phyloP scores from a whole-genome alignment of 768 basidiomycete genomes.

The Lactarius hengduanensis region DNA sequence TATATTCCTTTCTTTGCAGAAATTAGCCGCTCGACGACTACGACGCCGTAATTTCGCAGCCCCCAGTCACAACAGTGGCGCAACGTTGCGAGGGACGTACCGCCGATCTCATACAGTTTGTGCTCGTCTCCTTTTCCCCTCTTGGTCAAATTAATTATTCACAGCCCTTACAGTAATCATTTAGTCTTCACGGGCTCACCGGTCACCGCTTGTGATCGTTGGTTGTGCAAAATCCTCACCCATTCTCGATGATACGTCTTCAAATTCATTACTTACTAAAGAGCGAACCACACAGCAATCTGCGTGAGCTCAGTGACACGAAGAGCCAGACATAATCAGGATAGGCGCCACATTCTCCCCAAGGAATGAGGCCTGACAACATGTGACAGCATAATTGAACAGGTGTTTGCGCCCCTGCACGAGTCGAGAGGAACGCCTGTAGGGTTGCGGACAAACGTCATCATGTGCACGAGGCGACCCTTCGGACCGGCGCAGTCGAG shows the following conservation, averaged over 20 bases:
- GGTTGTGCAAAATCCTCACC: not conserved
- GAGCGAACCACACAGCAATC: not conserved
- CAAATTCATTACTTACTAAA: not conserved
- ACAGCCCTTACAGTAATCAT: not conserved
- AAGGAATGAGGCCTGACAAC: not conserved
- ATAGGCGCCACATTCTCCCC: slow-evolving; percentile 3
- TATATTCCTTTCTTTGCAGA: slow-evolving; percentile 6
- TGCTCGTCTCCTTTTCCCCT: not conserved
- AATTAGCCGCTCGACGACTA: slow-evolving; percentile 12
- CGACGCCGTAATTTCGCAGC: slow-evolving; percentile 4
- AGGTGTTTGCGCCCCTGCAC: slow-evolving; percentile 1
- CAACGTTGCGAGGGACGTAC: not conserved
- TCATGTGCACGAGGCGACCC: slow-evolving; percentile 2
- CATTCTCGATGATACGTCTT: not conserved
- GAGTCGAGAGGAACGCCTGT: not conserved
- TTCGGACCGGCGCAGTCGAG: not conserved
- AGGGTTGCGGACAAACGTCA: slow-evolving; percentile 2
- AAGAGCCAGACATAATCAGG: not conserved
- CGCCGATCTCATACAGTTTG: slow-evolving; percentile 2
- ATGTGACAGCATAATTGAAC: not conserved
- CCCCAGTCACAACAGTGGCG: slow-evolving; percentile 7
- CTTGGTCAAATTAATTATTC: slow-evolving; percentile 9
- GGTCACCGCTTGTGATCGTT: not conserved
- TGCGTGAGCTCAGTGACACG: not conserved
- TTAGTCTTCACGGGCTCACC: not conserved